Conservation (phyloP, 2,329 filamentous ascomycete species). For the Pseudonectria buxi region DNA sequence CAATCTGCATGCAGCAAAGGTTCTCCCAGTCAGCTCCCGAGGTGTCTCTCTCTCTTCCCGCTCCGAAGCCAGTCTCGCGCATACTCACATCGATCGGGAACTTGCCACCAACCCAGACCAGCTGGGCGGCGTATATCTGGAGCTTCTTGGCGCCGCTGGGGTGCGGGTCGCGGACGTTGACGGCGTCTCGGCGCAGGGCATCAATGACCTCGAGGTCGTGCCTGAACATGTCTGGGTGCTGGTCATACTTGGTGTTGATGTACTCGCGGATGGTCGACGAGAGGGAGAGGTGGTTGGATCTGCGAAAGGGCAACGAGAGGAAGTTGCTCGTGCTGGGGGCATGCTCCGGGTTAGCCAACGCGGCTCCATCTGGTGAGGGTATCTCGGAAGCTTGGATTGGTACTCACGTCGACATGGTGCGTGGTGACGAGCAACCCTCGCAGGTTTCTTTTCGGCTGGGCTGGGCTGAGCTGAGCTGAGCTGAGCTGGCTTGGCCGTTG, state of each 20-base stretch:
- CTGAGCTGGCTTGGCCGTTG: no score
- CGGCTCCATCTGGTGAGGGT: no score
- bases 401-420: constrained; percentile 22
- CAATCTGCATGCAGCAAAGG: constrained; percentile 53
- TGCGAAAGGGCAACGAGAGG: constrained; percentile 80
- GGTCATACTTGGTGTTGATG: constrained; percentile 97
- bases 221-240: constrained; percentile 94
- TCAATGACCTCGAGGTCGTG: constrained; percentile 82
- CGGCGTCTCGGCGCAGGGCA: constrained; percentile 72
- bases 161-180: constrained; percentile 84
- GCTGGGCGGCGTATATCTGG: constrained; percentile 84
- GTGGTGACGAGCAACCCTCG: no score
- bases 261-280: constrained; percentile 84
- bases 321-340: constrained; percentile 43
- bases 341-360: no score
- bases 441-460: no score
- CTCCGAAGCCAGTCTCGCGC: not conserved
- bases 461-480: no score
- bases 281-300: constrained; percentile 71
- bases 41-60: no score
- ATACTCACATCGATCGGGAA: constrained; percentile 79
- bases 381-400: no score
- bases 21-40: constrained; percentile 1
- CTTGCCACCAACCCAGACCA: constrained; percentile 89
- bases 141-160: constrained; percentile 79